Base-by-base conservation (phyloP, 2,329 filamentous ascomycete genomes). In the Aureobasidium vineae region DNA sequence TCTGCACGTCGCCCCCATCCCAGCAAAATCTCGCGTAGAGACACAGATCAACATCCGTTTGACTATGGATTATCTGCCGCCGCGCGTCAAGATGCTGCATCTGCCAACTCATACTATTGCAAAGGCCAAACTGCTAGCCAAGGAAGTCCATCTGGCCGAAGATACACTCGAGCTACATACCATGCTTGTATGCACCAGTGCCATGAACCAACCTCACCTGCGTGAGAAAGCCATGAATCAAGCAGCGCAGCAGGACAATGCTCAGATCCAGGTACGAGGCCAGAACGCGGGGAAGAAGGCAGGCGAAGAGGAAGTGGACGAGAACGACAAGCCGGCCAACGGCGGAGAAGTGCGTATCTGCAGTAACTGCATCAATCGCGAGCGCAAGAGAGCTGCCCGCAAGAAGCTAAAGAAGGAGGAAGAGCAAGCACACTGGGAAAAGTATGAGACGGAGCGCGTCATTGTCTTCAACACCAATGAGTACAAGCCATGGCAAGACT, bases 301-400 rank as follows among this genome's bases (percentile, higher is more conserved):
- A 68, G 76, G 73, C 74, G 80, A 78, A 71, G 83, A 84, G 28
- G 70, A 74, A 19, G 77, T 80, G 60, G 82, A 83, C 54, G 80
- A 83, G 16, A 88, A 90, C 57, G 86, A 88, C 63, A 90, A 88
- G 65, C 89, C 92, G 1, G 83, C 92, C 65, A 93, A 96, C 72
- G 95, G 95, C 50, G 95, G 91, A n/a, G 92, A 97, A 72, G 92
- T 99, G 21, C 88, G 89, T 71, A 98, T 98, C 68, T 99, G 95
- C 78, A 79, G 83, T 31, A 91, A 92, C n/a, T 99, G 95, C 78
- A 95, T 97, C 73, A 89, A 89, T 66, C 86, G 95, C 70, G 95
- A 99, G 78, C 85, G 91, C 65, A 98, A 98, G 79, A 86, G 95
- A 61, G 93, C 93, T 11, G 91, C 90, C 1, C 85, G 95, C 59